Percentiles rank a stretch among this genome's conserved stretches.
phyloP scores from a whole-genome alignment of 306 rosid species.

The Malus domestica region DNA sequence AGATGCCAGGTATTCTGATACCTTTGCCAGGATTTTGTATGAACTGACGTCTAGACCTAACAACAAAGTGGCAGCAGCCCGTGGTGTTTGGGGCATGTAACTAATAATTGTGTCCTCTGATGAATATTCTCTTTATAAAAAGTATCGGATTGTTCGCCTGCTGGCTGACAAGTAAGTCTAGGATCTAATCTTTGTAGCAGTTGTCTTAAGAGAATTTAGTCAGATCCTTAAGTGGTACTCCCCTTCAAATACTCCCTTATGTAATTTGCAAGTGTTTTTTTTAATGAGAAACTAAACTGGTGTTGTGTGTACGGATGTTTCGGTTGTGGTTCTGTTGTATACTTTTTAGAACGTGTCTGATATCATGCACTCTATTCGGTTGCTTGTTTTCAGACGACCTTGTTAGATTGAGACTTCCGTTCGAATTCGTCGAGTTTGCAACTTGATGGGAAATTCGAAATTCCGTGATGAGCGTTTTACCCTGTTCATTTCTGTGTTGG shows the following conservation, averaged over 20 bases:
- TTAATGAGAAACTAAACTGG: neutral
- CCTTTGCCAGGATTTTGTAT: constrained; percentile 82
- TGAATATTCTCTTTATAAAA: neutral
- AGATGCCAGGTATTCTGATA: constrained; percentile 73
- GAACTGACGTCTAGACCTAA: constrained; percentile 88
- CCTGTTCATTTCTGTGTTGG: neutral
- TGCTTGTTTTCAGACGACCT: neutral
- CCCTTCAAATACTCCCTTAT: neutral
- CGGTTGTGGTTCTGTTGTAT: neutral
- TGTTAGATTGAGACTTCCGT: neutral
- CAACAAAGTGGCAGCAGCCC: constrained; percentile 72
- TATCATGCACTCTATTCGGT: no score
- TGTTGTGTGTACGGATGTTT: neutral
- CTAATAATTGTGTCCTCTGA: neutral
- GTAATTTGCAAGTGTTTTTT: neutral
- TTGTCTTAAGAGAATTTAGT: constrained; percentile 5
- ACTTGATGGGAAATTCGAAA: no score
- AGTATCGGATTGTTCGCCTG: constrained; percentile 3
- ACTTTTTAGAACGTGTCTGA: neutral
- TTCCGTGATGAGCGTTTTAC: no score
- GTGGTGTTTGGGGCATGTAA: constrained; percentile 99
- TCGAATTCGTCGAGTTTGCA: neutral
- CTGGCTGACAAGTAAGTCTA: constrained; percentile 12
- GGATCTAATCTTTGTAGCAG: constrained; percentile 23
- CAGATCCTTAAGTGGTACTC: neutral